Evolutionary conservation across 2,329 filamentous ascomycete species (phyloP), one percentile per base, ranked within the genome.

Genomic region (Emergomyces pasteurianus): DNA sequence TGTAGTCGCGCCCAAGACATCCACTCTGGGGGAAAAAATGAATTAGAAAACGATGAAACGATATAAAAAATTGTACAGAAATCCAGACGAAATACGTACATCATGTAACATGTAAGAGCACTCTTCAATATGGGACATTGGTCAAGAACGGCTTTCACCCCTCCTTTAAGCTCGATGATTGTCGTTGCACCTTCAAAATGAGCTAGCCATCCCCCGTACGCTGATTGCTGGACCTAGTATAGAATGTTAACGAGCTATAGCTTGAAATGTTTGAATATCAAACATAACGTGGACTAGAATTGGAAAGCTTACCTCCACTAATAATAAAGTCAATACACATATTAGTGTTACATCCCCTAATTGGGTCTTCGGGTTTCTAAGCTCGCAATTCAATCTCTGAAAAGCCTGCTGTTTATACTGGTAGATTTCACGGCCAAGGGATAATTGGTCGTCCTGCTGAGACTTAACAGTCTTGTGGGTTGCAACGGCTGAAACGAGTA

Each of bases 151-250:
- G 60, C 42, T 28, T 43, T 50, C 36, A 67, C 43, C 1, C 66
- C 66, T 18, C 65, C 66, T 54, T 62, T 62, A 26, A 68, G 56
- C 34, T 61, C 31, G 28, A 68, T 63, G 46, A 68, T 67, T 52
- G 61, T 64, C 31, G 54, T 60, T 31, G 65, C 60, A 3, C 64
- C 66, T 58, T 66, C 59, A 50, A 65, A 62, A 61, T 68, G 66
- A n/a, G 66, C 58, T 49, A 46, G 54, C 64, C 64, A 65, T 42
- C 57, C 54, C 18, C 63, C 63, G 23, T 55, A 58, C 28, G 63
- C 64, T 2, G 63, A 63, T 31, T 47, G 60, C 31, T 65, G 64
- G 21, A 58, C 56, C 64, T 65, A 61, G 62, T 7, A 58, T 36
- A 49, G 6, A 56, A 31, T 16, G 14, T 53, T 42, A 53, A 21